A percentile compares a stretch with the other conserved stretches of the same genome.
These are phyloP conservation scores for Syncephalastrum sp. DNA, from an alignment of 371 early-diverging fungal genomes.

Conservation along the genomic window DNA sequence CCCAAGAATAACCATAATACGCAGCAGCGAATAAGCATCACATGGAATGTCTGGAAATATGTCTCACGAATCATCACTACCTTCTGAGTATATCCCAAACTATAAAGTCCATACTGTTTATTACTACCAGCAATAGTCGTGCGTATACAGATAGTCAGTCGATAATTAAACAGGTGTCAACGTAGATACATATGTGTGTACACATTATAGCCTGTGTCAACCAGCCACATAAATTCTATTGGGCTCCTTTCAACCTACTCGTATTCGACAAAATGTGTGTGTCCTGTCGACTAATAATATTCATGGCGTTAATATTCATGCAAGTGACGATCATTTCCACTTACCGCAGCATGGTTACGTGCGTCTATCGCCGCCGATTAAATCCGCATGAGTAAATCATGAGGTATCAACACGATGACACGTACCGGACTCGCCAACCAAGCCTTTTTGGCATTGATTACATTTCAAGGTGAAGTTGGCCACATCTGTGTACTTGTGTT, in stretches of 20 bases:
- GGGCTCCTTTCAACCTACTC: not conserved
- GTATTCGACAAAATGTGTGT: conserved; percentile 24
- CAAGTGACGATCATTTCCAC: not conserved
- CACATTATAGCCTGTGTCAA: too few relatives aligned
- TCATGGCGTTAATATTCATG: not conserved
- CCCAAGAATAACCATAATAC: too few relatives aligned
- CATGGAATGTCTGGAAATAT: too few relatives aligned
- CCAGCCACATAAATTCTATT: too few relatives aligned
- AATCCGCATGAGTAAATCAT: not conserved
- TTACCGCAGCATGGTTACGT: conserved; percentile 15
- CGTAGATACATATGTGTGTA: too few relatives aligned
- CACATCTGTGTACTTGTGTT: conserved; percentile 56
- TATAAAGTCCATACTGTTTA: too few relatives aligned
- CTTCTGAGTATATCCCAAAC: too few relatives aligned
- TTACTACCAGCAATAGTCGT: too few relatives aligned
- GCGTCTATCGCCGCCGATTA: conserved; percentile 9
- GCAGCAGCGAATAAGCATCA: too few relatives aligned
- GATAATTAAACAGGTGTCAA: too few relatives aligned
- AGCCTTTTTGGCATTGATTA: conserved; percentile 47
- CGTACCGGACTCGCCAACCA: conserved; percentile 60
- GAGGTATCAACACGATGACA: conserved; percentile 1
- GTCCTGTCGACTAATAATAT: conserved; percentile 15
- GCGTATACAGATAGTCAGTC: too few relatives aligned
- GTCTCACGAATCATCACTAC: too few relatives aligned
- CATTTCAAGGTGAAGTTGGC: conserved; percentile 60